These are phyloP conservation scores for Dendryphion nanum DNA, from an alignment of 2,329 filamentous ascomycete genomes.

Conservation along the genomic window DNA sequence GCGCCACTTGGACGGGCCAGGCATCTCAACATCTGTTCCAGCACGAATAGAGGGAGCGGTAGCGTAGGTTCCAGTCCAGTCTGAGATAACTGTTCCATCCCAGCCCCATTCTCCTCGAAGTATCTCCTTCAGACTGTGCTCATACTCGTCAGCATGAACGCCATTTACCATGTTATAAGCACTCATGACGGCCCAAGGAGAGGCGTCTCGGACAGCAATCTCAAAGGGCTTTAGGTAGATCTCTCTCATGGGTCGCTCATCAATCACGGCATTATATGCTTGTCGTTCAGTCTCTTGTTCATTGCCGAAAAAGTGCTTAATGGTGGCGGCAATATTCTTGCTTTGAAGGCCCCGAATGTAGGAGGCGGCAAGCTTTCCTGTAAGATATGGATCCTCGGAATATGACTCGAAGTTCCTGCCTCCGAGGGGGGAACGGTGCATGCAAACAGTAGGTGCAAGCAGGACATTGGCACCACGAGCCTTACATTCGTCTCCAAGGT, in stretches of 20 bases:
- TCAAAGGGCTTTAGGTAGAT: constrained; percentile 74
- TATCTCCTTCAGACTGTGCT: constrained; percentile 43
- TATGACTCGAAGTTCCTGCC: constrained; percentile 86
- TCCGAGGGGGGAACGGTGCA: constrained; percentile 79
- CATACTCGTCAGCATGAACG: constrained; percentile 42
- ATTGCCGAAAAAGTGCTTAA: constrained; percentile 77
- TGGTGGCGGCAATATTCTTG: constrained; percentile 70
- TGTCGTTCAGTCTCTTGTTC: constrained; percentile 69
- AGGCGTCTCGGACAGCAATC: constrained; percentile 67
- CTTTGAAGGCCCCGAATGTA: constrained; percentile 73
- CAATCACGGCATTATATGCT: constrained; percentile 62
- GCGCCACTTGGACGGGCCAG: constrained; percentile 41
- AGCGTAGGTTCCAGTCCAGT: constrained; percentile 43
- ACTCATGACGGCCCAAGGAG: constrained; percentile 67
- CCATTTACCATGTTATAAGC: constrained; percentile 69
- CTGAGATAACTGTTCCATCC: constrained; percentile 45
- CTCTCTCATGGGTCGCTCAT: constrained; percentile 65
- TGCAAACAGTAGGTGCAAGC: constrained; percentile 75
- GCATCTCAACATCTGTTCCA: constrained; percentile 43
- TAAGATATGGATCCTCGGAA: constrained; percentile 77
- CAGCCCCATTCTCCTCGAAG: constrained; percentile 42
- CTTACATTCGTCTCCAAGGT: constrained; percentile 69
- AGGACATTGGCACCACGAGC: constrained; percentile 73
- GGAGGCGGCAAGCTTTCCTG: constrained; percentile 69
- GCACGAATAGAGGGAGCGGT: constrained; percentile 39